Base-by-base conservation (phyloP, 768 basidiomycete genomes). In the Russula emetica region DNA sequence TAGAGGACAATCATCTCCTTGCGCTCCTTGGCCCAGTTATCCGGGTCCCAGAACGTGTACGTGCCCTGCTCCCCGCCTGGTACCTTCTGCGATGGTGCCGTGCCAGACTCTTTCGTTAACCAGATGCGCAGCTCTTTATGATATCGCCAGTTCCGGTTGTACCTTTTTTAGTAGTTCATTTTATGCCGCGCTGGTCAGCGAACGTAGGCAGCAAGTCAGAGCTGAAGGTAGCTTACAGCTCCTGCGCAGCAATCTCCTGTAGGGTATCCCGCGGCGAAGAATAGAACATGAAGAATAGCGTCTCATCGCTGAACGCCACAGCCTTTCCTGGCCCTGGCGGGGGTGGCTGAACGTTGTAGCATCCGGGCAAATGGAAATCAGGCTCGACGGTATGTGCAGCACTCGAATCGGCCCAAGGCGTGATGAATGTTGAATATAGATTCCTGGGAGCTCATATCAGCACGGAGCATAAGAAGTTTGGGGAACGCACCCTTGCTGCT, bases 201-300 rank as follows among this genome's bases (percentile, higher is more conserved):
- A 67, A 36, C 44, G 22, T 32, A 24, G 26, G 38, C 36, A 24
- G 55, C 45, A 42, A 55, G 59, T 40, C 16, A 30, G 32, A 24
- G 6, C 26, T 38, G 45, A 67, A 55, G 67, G n/a, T 84, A 88
- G 76, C 75, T 49, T 55, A 94, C 92, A 97, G 78, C 78, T 96
- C 94, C 73, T 92, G 88, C 53, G 92, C 91, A 9, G 94, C 94
- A 45, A 92, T 83, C 76, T 97, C 94, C 74, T 97, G 94, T 61
- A 94, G 76, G 49, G 88, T 86, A 77, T 97, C 94, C 70, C 90
- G 79, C 66, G 94, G 92, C 76, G 85, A 86, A 63, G 91, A 87
- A 77, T 96, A 97, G 80, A 97, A 97, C 84, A 94, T 93, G 81
- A 91, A 94, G 75, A 97, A 96, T 24, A 97, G 77, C 24, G 94